These are phyloP conservation scores for Clathrospora elynae DNA, from an alignment of 2,329 filamentous ascomycete species.

Conservation along the genomic window DNA sequence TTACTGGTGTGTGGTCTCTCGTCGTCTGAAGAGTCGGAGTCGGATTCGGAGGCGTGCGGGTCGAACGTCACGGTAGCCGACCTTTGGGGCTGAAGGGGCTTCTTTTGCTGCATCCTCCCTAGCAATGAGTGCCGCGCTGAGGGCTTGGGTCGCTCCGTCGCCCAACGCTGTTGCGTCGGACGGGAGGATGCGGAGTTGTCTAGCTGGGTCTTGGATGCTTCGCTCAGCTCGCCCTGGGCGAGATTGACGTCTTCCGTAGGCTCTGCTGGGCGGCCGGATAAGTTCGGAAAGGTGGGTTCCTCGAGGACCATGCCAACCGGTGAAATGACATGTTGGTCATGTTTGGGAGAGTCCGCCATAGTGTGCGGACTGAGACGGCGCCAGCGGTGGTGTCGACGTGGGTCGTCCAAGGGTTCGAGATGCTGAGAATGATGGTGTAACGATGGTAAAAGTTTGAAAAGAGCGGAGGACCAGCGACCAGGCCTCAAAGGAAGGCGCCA, in stretches of 20 bases:
- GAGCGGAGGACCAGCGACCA: constrained; percentile 5
- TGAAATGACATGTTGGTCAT: constrained; percentile 16
- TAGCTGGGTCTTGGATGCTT: neutral
- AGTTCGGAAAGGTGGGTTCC: constrained; percentile 32
- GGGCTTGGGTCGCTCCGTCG: constrained; percentile 40
- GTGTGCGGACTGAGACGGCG: constrained; percentile 1
- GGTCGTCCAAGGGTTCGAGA: neutral
- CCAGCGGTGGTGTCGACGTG: neutral
- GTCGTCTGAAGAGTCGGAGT: constrained; percentile 35
- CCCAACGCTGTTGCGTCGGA: constrained; percentile 33
- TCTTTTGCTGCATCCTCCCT: constrained; percentile 23
- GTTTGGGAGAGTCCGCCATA: constrained; percentile 26
- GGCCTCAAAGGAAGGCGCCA: constrained; percentile 9
- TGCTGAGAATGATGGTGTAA: constrained; percentile 4
- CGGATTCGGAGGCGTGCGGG: constrained; percentile 34
- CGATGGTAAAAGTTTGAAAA: constrained; percentile 6
- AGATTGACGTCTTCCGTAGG: neutral
- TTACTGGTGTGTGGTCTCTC: constrained; percentile 22
- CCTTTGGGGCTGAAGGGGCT: constrained; percentile 20
- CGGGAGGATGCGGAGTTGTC: constrained; percentile 16
- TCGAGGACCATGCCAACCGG: constrained; percentile 29
- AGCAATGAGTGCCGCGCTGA: constrained; percentile 29
- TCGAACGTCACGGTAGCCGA: constrained; percentile 40
- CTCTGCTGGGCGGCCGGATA: constrained; percentile 14
- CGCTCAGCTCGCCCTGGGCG: constrained; percentile 12